A percentile compares a stretch with the other conserved stretches of the same genome.
Conservation (phyloP, 129 eudicot species). For the Chrysanthemum seticuspe region DNA sequence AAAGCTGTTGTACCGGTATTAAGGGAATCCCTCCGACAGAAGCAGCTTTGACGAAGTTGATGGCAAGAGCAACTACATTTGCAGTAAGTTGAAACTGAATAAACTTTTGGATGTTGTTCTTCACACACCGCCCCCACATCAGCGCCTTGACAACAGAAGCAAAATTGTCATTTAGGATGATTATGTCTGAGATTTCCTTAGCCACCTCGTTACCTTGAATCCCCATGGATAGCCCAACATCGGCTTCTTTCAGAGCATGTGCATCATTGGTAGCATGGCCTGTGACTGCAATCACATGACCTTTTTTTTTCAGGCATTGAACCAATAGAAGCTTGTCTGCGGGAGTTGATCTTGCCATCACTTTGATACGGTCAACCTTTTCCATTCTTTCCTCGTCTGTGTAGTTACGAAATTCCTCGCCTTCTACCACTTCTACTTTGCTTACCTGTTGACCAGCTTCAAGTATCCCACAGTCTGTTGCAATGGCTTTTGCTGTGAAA, state of each 20-base stretch:
- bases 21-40: not conserved
- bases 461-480: not conserved
- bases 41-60: not conserved
- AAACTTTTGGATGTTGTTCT: not conserved
- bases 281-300: conserved; percentile 8
- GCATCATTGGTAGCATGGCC: not conserved
- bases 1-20: not conserved
- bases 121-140: conserved; percentile 1
- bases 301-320: not conserved
- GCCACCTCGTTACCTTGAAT: not conserved
- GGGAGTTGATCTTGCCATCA: conserved; percentile 2
- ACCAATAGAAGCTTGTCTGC: not conserved
- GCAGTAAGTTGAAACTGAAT: not conserved
- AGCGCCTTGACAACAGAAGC: not conserved
- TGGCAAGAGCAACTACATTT: not conserved
- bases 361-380: not conserved
- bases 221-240: conserved; percentile 3
- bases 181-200: not conserved
- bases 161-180: not conserved
- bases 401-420: not conserved
- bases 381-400: not conserved
- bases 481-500: conserved; percentile 6
- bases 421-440: not conserved
- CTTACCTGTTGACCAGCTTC: not conserved
- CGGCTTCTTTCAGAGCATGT: not conserved